phyloP scores from a whole-genome alignment of 768 basidiomycete species.

The Suillus sp. region DNA sequence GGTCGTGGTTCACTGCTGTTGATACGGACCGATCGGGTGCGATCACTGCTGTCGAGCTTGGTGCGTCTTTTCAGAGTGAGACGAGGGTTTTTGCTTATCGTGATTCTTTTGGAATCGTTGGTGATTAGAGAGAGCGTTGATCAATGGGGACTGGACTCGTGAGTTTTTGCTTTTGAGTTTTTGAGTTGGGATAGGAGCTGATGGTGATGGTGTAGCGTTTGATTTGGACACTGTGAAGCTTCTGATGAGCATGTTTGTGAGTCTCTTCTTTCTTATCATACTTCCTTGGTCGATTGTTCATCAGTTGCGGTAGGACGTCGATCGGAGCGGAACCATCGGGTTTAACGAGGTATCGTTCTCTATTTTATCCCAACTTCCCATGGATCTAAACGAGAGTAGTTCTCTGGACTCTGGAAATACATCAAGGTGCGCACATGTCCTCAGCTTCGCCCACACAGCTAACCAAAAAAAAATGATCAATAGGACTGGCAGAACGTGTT shows the following conservation, averaged over 20 bases:
- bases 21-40: slow-evolving; percentile 69
- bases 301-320: slow-evolving; percentile 50
- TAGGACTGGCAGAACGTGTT: slow-evolving; percentile 87
- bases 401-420: slow-evolving; percentile 79
- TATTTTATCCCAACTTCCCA: slow-evolving; percentile 4
- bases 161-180: slow-evolving; percentile 33
- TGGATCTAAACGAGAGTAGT: slow-evolving; percentile 39
- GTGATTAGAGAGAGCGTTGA: slow-evolving; percentile 45
- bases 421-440: slow-evolving; percentile 51
- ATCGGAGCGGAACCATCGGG: slow-evolving; percentile 76
- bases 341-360: slow-evolving; percentile 64
- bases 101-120: neutral
- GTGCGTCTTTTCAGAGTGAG: slow-evolving; percentile 42
- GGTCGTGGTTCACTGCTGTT: slow-evolving; percentile 72
- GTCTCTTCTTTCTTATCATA: slow-evolving; percentile 24
- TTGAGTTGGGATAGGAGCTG: neutral
- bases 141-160: slow-evolving; percentile 79
- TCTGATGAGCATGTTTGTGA: slow-evolving; percentile 77
- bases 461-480: neutral
- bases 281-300: neutral
- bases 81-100: neutral
- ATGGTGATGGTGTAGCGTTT: slow-evolving; percentile 51
- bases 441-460: neutral
- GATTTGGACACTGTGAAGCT: slow-evolving; percentile 87
- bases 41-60: slow-evolving; percentile 66